These are phyloP conservation scores for Microbotryum saponariae DNA, from an alignment of 1,284 basidiomycete genomes.

Conservation along the genomic window DNA sequence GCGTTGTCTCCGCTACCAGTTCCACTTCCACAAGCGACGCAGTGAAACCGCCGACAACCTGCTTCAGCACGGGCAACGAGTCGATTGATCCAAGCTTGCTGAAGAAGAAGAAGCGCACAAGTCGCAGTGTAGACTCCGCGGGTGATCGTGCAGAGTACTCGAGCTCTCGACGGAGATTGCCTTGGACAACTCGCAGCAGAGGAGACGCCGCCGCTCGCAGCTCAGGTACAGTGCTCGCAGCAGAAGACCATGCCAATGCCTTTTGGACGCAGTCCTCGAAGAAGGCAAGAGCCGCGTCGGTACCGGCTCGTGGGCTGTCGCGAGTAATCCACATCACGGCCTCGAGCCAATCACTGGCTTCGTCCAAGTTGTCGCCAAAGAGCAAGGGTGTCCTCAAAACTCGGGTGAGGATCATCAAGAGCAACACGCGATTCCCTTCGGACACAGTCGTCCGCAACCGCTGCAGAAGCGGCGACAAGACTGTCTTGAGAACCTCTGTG, in stretches of 20 bases:
- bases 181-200: no score
- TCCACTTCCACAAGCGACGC: no score
- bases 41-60: no score
- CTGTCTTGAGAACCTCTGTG: constrained; percentile 24
- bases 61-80: no score
- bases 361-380: constrained; percentile 14
- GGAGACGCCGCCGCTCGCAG: no score
- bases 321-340: constrained; percentile 12
- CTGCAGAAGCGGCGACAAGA: constrained; percentile 24
- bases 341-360: constrained; percentile 19
- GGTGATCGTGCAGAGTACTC: no score
- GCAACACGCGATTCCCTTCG: constrained; percentile 14
- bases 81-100: no score
- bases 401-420: constrained; percentile 18
- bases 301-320: neutral
- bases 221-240: neutral
- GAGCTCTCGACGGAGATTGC: no score
- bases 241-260: constrained; percentile 20
- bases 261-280: constrained; percentile 24
- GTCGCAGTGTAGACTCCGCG: no score
- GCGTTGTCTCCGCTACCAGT: no score
- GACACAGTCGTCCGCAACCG: constrained; percentile 22
- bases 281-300: constrained; percentile 15
- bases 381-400: constrained; percentile 19
- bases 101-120: no score